phyloP scores from a whole-genome alignment of 169 alveolate genomes.

The Eimeria praecox region DNA sequence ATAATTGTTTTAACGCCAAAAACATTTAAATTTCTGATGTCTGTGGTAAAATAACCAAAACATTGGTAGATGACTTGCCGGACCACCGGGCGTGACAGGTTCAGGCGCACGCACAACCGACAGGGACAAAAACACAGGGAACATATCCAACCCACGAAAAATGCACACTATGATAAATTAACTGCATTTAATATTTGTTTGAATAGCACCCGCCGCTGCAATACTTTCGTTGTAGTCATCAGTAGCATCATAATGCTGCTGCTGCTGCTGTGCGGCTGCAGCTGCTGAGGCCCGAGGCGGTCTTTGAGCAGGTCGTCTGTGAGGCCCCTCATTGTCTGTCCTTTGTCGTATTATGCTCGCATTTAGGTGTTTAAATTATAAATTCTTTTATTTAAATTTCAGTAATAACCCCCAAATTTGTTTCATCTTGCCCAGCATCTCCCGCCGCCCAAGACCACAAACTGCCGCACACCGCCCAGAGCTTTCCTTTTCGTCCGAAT shows the following conservation, averaged over 20 bases:
- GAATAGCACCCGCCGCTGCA: not conserved
- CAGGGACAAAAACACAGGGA: not conserved
- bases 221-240: not conserved
- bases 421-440: not conserved
- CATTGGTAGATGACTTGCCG: not conserved
- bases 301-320: not conserved
- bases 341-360: not conserved
- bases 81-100: not conserved
- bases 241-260: not conserved
- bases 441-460: not conserved
- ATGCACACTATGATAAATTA: not conserved
- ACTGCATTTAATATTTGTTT: not conserved
- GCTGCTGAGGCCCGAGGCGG: conserved; percentile 35
- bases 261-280: not conserved
- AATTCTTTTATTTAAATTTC: not conserved
- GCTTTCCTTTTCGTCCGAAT: not conserved
- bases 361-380: not conserved
- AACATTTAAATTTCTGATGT: not conserved
- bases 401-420: not conserved
- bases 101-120: not conserved
- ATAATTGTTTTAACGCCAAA: not conserved
- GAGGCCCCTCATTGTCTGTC: not conserved
- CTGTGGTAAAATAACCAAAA: not conserved
- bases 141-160: not conserved
- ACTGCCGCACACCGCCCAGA: not conserved